Percentiles rank a stretch among this genome's conserved stretches.
Evolutionary conservation across 2,329 filamentous ascomycete species (phyloP).

Genomic region (Albophoma yamanashiensis): DNA sequence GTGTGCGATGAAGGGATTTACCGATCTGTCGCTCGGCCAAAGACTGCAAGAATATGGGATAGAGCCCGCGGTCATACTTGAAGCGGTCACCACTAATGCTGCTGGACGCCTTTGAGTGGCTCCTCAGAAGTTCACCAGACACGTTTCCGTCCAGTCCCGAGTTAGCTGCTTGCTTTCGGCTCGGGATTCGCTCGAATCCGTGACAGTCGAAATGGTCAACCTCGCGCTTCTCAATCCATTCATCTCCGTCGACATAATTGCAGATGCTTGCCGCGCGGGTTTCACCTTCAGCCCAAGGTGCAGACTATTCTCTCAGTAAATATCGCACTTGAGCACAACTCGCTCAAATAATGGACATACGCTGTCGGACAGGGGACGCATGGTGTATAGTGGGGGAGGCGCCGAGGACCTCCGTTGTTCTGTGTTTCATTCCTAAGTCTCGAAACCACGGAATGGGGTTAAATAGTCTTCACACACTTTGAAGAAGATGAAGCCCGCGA

Average conservation of each 20-base stretch:
- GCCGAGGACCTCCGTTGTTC: neutral
- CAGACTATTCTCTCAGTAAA: neutral
- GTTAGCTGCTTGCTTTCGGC: neutral
- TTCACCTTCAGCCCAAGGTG: neutral
- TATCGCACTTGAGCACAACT: neutral
- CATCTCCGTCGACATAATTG: neutral
- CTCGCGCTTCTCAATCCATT: neutral
- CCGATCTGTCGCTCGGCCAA: slow-evolving; percentile 33
- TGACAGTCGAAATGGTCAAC: neutral
- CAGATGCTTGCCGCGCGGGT: neutral
- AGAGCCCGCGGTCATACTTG: slow-evolving; percentile 30
- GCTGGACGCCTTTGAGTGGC: slow-evolving; percentile 19
- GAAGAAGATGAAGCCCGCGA: neutral
- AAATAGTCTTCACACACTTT: neutral
- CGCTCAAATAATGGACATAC: neutral
- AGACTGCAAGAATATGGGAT: slow-evolving; percentile 24
- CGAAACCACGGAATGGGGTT: neutral
- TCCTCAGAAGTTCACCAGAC: slow-evolving; percentile 3
- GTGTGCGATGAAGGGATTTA: slow-evolving; percentile 22
- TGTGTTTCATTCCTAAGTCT: neutral
- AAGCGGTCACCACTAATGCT: slow-evolving; percentile 32
- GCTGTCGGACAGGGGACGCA: neutral
- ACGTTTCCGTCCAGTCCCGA: slow-evolving; percentile 1
- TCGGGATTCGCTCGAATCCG: neutral
- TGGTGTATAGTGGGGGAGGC: neutral